Evolutionary conservation across 148 eudicot genomes (phyloP).

Genomic region (Hydrangea macrophylla): DNA sequence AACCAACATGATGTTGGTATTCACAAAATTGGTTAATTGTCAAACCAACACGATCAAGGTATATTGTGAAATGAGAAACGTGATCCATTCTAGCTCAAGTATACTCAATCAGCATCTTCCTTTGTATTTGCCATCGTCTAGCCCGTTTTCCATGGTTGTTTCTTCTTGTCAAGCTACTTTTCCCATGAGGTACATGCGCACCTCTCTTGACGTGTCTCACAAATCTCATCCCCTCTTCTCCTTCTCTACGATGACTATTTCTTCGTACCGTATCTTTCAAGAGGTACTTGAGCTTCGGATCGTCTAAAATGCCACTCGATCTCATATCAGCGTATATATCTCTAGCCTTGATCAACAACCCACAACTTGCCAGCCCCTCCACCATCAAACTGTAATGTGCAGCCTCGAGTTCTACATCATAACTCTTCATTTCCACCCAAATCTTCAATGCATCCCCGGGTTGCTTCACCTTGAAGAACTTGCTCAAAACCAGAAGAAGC

Average conservation of each 20-base stretch:
- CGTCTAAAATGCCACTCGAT: conserved; percentile 47
- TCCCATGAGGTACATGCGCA: conserved; percentile 12
- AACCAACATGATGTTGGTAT: background rate
- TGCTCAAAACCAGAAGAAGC: conserved; percentile 46
- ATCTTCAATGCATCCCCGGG: conserved; percentile 67
- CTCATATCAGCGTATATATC: conserved; percentile 68
- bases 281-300: conserved; percentile 64
- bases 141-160: conserved; percentile 6
- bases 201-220: conserved; percentile 22
- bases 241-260: conserved; percentile 10
- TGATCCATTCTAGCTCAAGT: background rate
- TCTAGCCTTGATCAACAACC: conserved; percentile 59
- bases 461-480: conserved; percentile 47
- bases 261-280: conserved; percentile 33
- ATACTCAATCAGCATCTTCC: background rate
- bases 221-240: conserved; percentile 20
- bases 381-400: conserved; percentile 51
- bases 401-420: conserved; percentile 43
- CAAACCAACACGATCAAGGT: too few relatives aligned
- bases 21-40: background rate
- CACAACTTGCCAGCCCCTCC: conserved; percentile 51
- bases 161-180: conserved; percentile 1
- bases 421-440: conserved; percentile 64
- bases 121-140: background rate
- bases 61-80: background rate